A percentile compares a stretch with the other conserved stretches of the same genome.
phyloP scores from a whole-genome alignment of 2,329 filamentous ascomycete genomes.

The Calonectria leucothoes region DNA sequence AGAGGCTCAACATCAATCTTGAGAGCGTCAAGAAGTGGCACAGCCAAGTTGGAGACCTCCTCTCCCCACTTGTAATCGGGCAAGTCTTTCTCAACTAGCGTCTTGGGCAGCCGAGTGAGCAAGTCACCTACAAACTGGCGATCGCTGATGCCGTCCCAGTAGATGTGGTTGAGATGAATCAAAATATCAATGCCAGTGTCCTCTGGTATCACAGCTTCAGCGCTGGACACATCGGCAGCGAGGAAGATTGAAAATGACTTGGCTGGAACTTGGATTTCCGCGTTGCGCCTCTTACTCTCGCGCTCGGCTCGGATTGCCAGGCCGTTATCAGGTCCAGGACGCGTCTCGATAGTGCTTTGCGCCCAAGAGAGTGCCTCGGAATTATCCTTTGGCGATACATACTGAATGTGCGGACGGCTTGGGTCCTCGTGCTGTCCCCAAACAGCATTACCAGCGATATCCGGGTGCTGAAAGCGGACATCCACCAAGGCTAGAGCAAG shows the following conservation, averaged over 20 bases:
- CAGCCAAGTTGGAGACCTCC: not conserved
- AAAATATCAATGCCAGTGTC: not conserved
- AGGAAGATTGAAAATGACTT: not conserved
- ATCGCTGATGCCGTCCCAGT: not conserved
- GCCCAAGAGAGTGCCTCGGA: not conserved
- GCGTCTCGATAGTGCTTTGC: not conserved
- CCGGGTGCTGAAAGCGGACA: not conserved
- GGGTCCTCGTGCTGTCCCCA: not conserved
- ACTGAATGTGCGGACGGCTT: not conserved
- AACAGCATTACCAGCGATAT: not conserved
- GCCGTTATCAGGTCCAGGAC: not conserved
- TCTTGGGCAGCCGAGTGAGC: not conserved
- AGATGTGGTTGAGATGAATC: not conserved
- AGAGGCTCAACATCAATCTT: not conserved
- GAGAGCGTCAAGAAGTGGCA: not conserved
- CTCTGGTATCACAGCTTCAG: not conserved
- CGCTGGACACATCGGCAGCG: not conserved
- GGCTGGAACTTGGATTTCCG: not conserved
- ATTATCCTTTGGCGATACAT: not conserved
- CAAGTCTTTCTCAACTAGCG: not conserved
- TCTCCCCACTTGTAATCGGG: not conserved
- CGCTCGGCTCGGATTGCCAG: not conserved
- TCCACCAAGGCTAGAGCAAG: not conserved
- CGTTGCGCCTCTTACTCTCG: not conserved
- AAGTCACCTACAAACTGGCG: not conserved